Base-by-base conservation (phyloP, 2,329 filamentous ascomycete species). In the Penicillium sp. region DNA sequence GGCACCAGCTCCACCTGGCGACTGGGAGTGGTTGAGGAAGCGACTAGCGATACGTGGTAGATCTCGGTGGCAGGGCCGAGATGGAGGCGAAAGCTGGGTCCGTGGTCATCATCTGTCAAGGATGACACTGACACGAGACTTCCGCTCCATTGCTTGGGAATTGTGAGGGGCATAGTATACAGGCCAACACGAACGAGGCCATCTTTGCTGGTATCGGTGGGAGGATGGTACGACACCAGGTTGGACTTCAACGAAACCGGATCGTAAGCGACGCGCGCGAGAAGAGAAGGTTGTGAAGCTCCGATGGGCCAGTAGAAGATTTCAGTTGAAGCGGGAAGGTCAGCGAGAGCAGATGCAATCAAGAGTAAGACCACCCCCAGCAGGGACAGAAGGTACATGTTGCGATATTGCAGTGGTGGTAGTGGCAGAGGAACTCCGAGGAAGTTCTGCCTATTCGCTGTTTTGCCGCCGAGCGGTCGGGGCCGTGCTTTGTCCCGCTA, bases 131-230 rank as follows among this genome's bases (percentile, higher is more conserved):
- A 68, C 7, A 67, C 61, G 11, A 72, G 53, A 23, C 63, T 67
- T 5, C 68, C 67, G 7, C 64, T 58, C 67, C 66, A 70, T 56
- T 66, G 60, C 36, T 60, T 64, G 11, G 56, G 33, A 30, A 59
- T 60, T 17, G 56, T 48, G 1, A 56, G 42, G 1, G 58, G 61
- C 14, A 50, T 49, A 26, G 53, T 77, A 52, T 69, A 74, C 21
- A 78, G 71, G 43, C 75, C 77, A 5, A 80, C 65, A 26, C 75
- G 72, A 31, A 78, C 63, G 48, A 80, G 74, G 55, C 73, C 70
- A 38, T 73, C 65, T 51, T 39, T 30, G 28, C 38, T 27, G 33
- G 52, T 33, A 42, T 47, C 21, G 39, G 45, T 19, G 6, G 68
- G 67, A 20, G 67, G 64, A 4, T 62, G 59, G 51, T 68, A 72